These are phyloP conservation scores for Fusarium napiforme DNA, from an alignment of 2,329 filamentous ascomycete species.

Conservation along the genomic window DNA sequence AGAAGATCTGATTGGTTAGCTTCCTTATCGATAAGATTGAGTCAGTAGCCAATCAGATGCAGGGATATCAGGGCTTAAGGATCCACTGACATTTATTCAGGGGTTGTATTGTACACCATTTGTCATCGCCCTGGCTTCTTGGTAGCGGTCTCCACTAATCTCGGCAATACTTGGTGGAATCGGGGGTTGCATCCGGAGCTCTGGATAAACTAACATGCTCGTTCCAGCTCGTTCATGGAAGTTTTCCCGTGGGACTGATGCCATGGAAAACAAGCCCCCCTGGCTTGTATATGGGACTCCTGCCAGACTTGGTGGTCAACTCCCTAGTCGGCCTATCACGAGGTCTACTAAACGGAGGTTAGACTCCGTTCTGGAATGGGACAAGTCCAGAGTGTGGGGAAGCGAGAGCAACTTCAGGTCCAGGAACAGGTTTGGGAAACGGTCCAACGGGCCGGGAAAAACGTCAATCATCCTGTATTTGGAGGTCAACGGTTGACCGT, in stretches of 20 bases:
- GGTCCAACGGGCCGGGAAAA: slow-evolving; percentile 11
- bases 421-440: slow-evolving; percentile 2
- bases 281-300: background rate
- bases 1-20: too few species aligned
- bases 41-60: too few species aligned
- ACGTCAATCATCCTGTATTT: background rate
- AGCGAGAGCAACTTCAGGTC: background rate
- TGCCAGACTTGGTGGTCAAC: background rate
- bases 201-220: background rate
- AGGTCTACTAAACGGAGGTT: slow-evolving; percentile 5
- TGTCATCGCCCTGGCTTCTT: background rate
- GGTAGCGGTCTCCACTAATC: background rate
- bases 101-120: background rate
- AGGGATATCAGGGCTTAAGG: too few species aligned
- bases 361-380: slow-evolving; percentile 14
- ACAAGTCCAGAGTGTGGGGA: slow-evolving; percentile 10
- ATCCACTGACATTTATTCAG: too few species aligned
- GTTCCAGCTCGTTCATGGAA: background rate
- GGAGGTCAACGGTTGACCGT: background rate
- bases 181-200: background rate
- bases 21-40: too few species aligned
- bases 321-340: background rate
- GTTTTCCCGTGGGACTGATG: background rate
- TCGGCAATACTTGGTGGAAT: background rate
- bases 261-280: background rate